Percentiles rank a stretch among this genome's conserved stretches.
Conservation (phyloP, 371 early-diverging fungal genomes). For the Syncephalastrum contaminatum region DNA sequence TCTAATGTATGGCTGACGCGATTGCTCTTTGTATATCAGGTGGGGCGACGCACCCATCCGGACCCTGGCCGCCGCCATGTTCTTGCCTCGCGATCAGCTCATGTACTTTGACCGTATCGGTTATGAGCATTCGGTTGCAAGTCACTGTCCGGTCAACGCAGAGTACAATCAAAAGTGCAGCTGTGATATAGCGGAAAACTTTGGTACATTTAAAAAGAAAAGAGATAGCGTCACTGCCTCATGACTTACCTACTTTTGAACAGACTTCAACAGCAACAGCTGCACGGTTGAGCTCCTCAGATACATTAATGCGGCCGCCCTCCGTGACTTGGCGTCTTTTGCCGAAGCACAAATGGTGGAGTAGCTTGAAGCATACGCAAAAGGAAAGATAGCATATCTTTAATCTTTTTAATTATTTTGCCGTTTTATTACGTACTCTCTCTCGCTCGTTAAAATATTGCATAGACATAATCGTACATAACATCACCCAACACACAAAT, state of each 20-base stretch:
- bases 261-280: conserved; percentile 26
- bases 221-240: background rate
- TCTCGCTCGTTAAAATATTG: background rate
- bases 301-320: conserved; percentile 10
- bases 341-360: conserved; percentile 3
- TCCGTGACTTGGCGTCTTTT: conserved; percentile 21
- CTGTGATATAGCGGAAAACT: conserved; percentile 24
- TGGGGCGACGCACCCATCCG: conserved; percentile 55
- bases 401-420: background rate
- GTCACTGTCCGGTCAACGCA: conserved; percentile 34
- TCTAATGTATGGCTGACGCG: no score
- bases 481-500: background rate
- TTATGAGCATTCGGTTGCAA: conserved; percentile 57
- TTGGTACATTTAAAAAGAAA: conserved; percentile 19
- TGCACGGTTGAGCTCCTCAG: conserved; percentile 26
- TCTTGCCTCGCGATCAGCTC: conserved; percentile 73
- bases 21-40: conserved; percentile 52
- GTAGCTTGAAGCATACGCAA: background rate
- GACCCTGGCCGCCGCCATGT: conserved; percentile 85
- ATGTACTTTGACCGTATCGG: conserved; percentile 91
- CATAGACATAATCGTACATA: background rate
- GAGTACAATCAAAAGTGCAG: conserved; percentile 24
- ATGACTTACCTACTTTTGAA: background rate
- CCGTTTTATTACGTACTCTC: background rate
- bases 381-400: background rate